Base-by-base conservation (phyloP, 345 rosid genomes). In the Eucalyptus regnans region DNA sequence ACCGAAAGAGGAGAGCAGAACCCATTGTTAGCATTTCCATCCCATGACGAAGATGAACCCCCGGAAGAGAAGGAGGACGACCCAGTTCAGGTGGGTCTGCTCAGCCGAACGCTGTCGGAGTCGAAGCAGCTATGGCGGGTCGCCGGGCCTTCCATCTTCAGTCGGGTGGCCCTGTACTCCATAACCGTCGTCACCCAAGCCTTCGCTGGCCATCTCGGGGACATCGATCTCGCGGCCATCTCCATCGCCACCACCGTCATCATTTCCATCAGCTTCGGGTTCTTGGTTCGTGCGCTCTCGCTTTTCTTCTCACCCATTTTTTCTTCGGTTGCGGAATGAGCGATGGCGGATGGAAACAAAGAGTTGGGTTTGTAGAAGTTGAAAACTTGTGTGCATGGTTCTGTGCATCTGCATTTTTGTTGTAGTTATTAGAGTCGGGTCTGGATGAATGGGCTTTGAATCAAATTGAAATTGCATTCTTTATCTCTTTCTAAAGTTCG, bases 161-260 rank as follows among this genome's bases (percentile, higher is more conserved):
- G 92, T 91, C 94, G 94, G 86, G 89, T 93, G 60, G 93, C 96
- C 86, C 91, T 93, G 95, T 93, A 90, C 88, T 94, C 94, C 85
- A 90, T 92, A 92, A 91, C 93, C 17, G 90, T 90, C 89, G 37
- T 94, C n/a, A 93, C 94, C 20, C 94, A 93, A 88, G 87, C 94
- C 14, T 93, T 92, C 86, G 92, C 94, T 31, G 93, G 95, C 90
- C 94, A 93, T 89, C 93, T 93, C 18, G 91, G 94, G 27, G 93
- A 90, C 49, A 89, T 92, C 90, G 90, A 91, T 54, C 96, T 94
- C 88, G 95, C 97, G 50, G 93, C 97, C 87, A 92, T 95, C 89
- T 93, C 94, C 90, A 92, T 94, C 27, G 94, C 91, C 91, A 91
- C 91, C 91, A 92, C 94, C 31, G 92, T 94, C 88, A 94, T 94